Percentiles rank a stretch among this genome's conserved stretches.
Conservation (phyloP, 176 grass and related monocot genomes). For the Oryza nivara region DNA sequence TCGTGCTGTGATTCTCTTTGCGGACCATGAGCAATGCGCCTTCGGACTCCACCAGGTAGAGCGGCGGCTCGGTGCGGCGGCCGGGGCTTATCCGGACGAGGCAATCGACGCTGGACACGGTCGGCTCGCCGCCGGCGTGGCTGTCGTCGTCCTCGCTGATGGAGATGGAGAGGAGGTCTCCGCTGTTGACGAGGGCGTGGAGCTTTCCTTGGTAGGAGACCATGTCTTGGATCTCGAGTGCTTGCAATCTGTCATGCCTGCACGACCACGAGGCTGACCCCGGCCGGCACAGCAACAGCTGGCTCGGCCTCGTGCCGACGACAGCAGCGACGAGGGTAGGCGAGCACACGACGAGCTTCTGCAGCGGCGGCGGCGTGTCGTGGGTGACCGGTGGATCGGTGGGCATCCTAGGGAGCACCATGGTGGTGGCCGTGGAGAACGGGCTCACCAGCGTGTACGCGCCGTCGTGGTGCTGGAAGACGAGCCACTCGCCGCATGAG, state of each 20-base stretch:
- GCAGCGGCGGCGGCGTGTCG: too few relatives aligned
- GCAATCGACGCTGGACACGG: background rate
- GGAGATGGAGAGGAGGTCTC: background rate
- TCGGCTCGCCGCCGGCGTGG: background rate
- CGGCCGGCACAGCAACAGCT: too few relatives aligned
- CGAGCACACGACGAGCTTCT: too few relatives aligned
- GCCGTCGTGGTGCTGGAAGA: background rate
- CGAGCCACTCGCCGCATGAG: constrained; percentile 7
- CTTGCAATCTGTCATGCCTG: background rate
- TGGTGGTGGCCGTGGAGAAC: background rate
- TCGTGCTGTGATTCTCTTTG: background rate
- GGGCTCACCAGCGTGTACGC: background rate
- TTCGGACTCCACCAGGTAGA: background rate
- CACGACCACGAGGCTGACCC: too few relatives aligned
- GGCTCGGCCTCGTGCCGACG: too few relatives aligned
- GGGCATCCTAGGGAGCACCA: too few relatives aligned
- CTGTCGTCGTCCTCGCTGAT: background rate
- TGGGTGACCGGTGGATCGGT: too few relatives aligned
- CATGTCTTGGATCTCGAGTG: background rate
- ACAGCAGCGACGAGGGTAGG: too few relatives aligned
- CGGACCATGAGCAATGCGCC: background rate
- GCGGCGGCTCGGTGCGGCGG: too few relatives aligned
- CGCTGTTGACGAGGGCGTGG: background rate
- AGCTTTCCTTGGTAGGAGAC: background rate
- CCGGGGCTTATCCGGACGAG: background rate